A percentile compares a stretch with the other conserved stretches of the same genome.
Conservation (phyloP, 306 rosid species). For the Urtica urens region DNA sequence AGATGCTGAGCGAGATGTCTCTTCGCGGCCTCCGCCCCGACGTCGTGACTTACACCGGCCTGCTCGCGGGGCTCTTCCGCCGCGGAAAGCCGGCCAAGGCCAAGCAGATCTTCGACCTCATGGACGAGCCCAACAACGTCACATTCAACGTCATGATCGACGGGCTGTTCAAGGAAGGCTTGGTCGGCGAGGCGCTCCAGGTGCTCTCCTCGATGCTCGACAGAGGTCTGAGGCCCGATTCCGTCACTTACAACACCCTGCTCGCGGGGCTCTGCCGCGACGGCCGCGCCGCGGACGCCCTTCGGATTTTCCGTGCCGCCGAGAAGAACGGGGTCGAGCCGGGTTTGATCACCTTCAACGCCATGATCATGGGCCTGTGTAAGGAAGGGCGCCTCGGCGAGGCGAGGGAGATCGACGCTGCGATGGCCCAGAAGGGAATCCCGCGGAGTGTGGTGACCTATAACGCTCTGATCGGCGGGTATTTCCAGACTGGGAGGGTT, state of each 20-base stretch:
- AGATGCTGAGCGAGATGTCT: slow-evolving; percentile 49
- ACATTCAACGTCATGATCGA: slow-evolving; percentile 59
- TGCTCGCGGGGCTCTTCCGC: slow-evolving; percentile 71
- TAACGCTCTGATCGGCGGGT: slow-evolving; percentile 51
- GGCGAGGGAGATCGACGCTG: slow-evolving; percentile 36
- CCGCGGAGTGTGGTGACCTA: slow-evolving; percentile 37
- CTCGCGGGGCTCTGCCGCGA: slow-evolving; percentile 42
- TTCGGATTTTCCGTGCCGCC: slow-evolving; percentile 36
- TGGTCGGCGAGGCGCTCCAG: slow-evolving; percentile 37
- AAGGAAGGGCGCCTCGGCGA: slow-evolving; percentile 35
- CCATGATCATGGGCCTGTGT: slow-evolving; percentile 50
- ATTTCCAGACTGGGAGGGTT: slow-evolving; percentile 32
- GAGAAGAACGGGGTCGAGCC: slow-evolving; percentile 39
- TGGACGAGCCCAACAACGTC: slow-evolving; percentile 51
- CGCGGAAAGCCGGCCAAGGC: slow-evolving; percentile 44
- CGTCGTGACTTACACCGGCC: slow-evolving; percentile 44
- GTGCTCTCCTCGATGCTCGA: slow-evolving; percentile 45
- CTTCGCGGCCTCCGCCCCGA: slow-evolving; percentile 39
- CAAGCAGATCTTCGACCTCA: slow-evolving; percentile 40
- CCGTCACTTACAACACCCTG: slow-evolving; percentile 53
- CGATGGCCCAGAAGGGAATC: slow-evolving; percentile 49
- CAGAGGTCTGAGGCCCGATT: slow-evolving; percentile 62
- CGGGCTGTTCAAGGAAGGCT: slow-evolving; percentile 70
- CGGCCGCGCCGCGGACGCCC: slow-evolving; percentile 53
- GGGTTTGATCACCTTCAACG: slow-evolving; percentile 37